Base-by-base conservation (phyloP, 139 green algal genomes). In the Tetradesmus lagerheimii region DNA sequence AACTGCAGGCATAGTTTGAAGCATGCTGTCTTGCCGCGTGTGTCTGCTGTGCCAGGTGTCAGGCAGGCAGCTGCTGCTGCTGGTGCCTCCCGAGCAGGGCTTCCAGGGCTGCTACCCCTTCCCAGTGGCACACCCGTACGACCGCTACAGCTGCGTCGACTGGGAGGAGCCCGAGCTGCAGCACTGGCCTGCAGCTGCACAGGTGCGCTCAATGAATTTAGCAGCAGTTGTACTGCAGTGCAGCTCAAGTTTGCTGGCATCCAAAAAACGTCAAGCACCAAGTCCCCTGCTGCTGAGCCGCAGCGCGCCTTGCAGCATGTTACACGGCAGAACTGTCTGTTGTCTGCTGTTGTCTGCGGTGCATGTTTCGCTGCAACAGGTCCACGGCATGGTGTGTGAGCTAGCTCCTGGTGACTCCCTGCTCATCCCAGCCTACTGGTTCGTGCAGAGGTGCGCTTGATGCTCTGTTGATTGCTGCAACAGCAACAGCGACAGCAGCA, bases 111-210 rank as follows among this genome's bases (percentile, higher is more conserved):
- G 97, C 86, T 97, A 96, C 87, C 96, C 96, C 15, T 98, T 94
- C 90, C 96, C 96, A n/a, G 62, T 94, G 20, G 84, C 93, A 31
- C 96, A 98, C 91, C 88, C 95, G 11, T 98, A 98, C 87, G 96
- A 98, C 86, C 27, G 89, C 29, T 96, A 96, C 86, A 94, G 92
- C 66, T 96, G 96, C 91, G 92, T 96, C 27, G 92, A 97, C 76
- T 88, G 96, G 25, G 95, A 97, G 76, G 62, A 92, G 25, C 91
- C 91, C 2, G 89, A 96, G 31, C 47, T 93, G 5, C 76, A 83
- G 57, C 80, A 91, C 57, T 81, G 85, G 80, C 57, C 75, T 16
- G 39, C n/a, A 29, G 89, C 89, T 37, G 39, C 16, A 8, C 9
- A 83, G 83, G 75, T 85, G 34, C 6, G 47, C 31, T 29, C 5